These are phyloP conservation scores for Castanea crenata DNA, from an alignment of 306 rosid genomes.

Conservation along the genomic window DNA sequence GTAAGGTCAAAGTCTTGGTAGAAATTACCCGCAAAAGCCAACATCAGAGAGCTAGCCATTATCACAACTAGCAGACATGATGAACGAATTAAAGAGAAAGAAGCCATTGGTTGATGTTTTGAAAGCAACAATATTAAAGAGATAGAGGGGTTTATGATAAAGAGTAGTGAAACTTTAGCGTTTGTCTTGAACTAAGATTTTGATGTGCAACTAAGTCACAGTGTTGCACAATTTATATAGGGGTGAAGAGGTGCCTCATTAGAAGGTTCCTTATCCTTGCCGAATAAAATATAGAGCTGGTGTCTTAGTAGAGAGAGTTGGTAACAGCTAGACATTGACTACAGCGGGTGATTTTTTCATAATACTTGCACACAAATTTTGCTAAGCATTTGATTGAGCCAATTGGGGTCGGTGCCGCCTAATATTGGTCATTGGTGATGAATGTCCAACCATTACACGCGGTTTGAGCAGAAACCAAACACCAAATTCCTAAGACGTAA, in stretches of 20 bases:
- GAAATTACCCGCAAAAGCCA: conserved; percentile 39
- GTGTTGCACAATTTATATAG: not conserved
- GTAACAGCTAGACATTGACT: not conserved
- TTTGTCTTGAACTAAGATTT: not conserved
- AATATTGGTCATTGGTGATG: not conserved
- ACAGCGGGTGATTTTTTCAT: not conserved
- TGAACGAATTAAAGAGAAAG: not conserved
- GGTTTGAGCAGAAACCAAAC: not conserved
- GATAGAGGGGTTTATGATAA: not conserved
- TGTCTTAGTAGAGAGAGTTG: not conserved
- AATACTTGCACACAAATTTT: too few relatives aligned
- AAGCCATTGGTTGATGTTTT: conserved; percentile 4
- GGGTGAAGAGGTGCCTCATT: not conserved
- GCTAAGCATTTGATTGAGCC: not conserved
- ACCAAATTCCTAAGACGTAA: too few relatives aligned
- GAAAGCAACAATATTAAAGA: not conserved
- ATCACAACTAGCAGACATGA: not conserved
- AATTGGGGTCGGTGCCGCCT: not conserved
- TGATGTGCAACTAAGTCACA: not conserved
- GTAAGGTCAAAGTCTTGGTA: conserved; percentile 52
- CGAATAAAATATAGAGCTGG: not conserved
- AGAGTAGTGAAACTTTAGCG: not conserved
- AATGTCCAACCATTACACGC: not conserved
- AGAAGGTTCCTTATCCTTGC: not conserved
- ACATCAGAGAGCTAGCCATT: not conserved